phyloP scores from a whole-genome alignment of 2,329 filamentous ascomycete species.

The Sordariomycetes sp. region DNA sequence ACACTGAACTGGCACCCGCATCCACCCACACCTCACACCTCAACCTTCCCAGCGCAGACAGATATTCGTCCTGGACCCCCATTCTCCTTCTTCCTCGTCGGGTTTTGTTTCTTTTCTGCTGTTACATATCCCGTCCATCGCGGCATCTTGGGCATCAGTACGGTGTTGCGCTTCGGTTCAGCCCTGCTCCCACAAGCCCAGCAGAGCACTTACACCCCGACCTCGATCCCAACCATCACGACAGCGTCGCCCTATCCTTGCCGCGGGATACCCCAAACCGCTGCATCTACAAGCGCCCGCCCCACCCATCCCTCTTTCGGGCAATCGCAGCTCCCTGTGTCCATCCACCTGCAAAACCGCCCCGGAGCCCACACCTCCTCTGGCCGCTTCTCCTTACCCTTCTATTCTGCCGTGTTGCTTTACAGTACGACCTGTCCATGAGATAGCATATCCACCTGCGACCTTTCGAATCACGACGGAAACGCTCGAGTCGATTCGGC shows the following conservation, averaged over 20 bases:
- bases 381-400: neutral
- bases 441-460: too few species aligned
- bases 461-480: too few species aligned
- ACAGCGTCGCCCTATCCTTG: neutral
- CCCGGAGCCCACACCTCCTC: slow-evolving; percentile 4
- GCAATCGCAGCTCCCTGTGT: slow-evolving; percentile 2
- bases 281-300: slow-evolving; percentile 6
- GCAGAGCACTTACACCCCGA: too few species aligned
- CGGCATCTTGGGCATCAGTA: too few species aligned
- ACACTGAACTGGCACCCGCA: neutral
- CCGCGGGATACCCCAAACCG: slow-evolving; percentile 1
- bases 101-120: slow-evolving; percentile 1
- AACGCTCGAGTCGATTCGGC: too few species aligned
- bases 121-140: slow-evolving; percentile 1
- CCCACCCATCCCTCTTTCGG: slow-evolving; percentile 5
- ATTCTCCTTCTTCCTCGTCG: neutral
- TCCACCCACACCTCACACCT: neutral
- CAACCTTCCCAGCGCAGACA: too few species aligned
- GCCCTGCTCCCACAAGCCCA: too few species aligned
- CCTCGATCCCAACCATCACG: too few species aligned
- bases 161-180: too few species aligned
- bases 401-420: neutral
- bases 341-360: slow-evolving; percentile 6
- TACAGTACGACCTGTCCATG: slow-evolving; percentile 1
- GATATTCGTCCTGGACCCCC: slow-evolving; percentile 1